A percentile compares a stretch with the other conserved stretches of the same genome.
phyloP scores from a whole-genome alignment of 106 monocot genomes.

The Dioscorea alata region DNA sequence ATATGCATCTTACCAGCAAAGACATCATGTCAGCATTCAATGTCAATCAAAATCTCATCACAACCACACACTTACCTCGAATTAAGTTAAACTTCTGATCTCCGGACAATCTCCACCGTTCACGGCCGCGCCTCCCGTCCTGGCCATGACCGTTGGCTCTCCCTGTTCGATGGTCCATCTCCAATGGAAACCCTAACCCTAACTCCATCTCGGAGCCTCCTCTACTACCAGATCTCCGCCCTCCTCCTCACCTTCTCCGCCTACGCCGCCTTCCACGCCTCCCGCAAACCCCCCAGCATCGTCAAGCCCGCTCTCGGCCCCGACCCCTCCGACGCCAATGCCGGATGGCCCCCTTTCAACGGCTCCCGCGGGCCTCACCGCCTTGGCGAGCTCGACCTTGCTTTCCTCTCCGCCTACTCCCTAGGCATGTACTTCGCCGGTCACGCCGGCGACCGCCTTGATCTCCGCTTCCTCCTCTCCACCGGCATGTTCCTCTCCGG shows the following conservation, averaged over 20 bases:
- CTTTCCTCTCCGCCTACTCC: conserved; percentile 84
- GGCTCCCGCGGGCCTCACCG: conserved; percentile 61
- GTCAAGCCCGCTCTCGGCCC: conserved; percentile 69
- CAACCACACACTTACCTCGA: no score
- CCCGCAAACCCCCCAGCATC: conserved; percentile 96
- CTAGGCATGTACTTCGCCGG: conserved; percentile 76
- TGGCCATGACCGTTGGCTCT: no score
- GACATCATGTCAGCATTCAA: no score
- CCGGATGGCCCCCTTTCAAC: conserved; percentile 69
- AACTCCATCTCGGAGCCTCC: conserved; percentile 7
- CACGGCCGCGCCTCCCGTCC: no score
- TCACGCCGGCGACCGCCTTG: conserved; percentile 61
- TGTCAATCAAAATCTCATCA: no score
- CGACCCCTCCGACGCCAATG: not conserved
- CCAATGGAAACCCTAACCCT: not conserved
- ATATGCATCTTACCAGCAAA: no score
- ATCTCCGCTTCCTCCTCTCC: conserved; percentile 61
- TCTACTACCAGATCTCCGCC: conserved; percentile 36
- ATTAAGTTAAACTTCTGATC: no score
- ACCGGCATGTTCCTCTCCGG: conserved; percentile 49
- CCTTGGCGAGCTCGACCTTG: conserved; percentile 94
- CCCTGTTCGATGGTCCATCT: no score
- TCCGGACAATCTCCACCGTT: no score
- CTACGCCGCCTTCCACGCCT: conserved; percentile 91
- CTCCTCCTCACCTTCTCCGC: conserved; percentile 73